Percentiles rank a stretch among this genome's conserved stretches.
Conservation (phyloP, 805 yeast genomes). For the Candida odintsovae region DNA sequence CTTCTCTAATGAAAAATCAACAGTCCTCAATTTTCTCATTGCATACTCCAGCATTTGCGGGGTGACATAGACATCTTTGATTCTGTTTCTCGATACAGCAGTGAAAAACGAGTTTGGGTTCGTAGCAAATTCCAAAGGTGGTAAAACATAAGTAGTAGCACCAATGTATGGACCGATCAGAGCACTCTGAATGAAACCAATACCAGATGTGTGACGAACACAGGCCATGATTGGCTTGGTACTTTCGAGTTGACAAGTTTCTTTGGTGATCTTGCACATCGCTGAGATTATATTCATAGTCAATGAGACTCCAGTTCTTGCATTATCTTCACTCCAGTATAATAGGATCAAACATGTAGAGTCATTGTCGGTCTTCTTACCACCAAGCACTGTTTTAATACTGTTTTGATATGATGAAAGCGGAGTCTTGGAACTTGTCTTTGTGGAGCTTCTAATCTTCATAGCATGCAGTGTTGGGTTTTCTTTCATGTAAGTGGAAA, state of each 20-base stretch:
- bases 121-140: constrained; percentile 70
- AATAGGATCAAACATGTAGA: constrained; percentile 60
- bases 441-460: constrained; percentile 61
- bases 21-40: constrained; percentile 50
- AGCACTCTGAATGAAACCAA: constrained; percentile 86
- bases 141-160: constrained; percentile 72
- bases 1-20: constrained; percentile 46
- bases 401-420: constrained; percentile 10
- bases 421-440: constrained; percentile 34
- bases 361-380: constrained; percentile 15
- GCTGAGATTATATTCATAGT: constrained; percentile 64
- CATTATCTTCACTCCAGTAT: constrained; percentile 66
- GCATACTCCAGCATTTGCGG: constrained; percentile 80
- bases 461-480: constrained; percentile 34
- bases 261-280: constrained; percentile 83
- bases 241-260: constrained; percentile 79
- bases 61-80: constrained; percentile 81
- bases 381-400: constrained; percentile 18
- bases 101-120: constrained; percentile 69
- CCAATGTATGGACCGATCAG: constrained; percentile 84
- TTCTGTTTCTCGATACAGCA: constrained; percentile 67
- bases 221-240: constrained; percentile 76
- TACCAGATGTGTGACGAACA: constrained; percentile 75
- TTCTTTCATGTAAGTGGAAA: constrained; percentile 53
- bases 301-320: constrained; percentile 44